Evolutionary conservation across 2,329 filamentous ascomycete species (phyloP).

Genomic region (Talaromyces sp.): DNA sequence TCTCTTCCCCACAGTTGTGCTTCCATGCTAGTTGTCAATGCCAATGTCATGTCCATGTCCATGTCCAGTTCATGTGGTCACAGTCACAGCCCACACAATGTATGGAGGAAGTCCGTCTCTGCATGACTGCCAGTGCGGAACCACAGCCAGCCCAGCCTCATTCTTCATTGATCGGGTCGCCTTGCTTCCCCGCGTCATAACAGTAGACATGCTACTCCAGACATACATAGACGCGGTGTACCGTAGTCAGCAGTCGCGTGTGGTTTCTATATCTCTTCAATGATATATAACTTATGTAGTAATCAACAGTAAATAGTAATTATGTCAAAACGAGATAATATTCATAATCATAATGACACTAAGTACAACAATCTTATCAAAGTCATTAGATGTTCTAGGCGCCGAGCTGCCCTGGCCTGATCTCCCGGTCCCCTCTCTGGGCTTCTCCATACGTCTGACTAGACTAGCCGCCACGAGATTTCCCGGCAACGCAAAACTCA

Average conservation of each 20-base stretch:
- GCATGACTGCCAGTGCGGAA: slow-evolving; percentile 3
- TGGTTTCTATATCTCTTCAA: background rate
- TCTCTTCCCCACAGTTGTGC: slow-evolving; percentile 8
- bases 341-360: no score
- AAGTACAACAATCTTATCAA: background rate
- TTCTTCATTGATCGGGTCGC: slow-evolving; percentile 3
- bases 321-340: background rate
- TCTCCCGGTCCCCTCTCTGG: background rate
- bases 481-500: slow-evolving; percentile 8
- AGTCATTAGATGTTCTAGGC: background rate
- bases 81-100: background rate
- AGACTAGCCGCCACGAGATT: slow-evolving; percentile 13
- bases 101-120: slow-evolving; percentile 1
- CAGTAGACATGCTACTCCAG: background rate
- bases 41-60: background rate
- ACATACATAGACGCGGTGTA: background rate
- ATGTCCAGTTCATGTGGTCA: background rate
- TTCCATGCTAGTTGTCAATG: background rate
- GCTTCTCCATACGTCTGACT: background rate
- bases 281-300: background rate
- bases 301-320: background rate
- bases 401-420: background rate
- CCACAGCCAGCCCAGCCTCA: slow-evolving; percentile 1
- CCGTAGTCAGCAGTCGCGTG: background rate
- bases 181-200: slow-evolving; percentile 6